Conservation (phyloP, 2,329 filamentous ascomycete genomes). For the Phialophora chinensis region DNA sequence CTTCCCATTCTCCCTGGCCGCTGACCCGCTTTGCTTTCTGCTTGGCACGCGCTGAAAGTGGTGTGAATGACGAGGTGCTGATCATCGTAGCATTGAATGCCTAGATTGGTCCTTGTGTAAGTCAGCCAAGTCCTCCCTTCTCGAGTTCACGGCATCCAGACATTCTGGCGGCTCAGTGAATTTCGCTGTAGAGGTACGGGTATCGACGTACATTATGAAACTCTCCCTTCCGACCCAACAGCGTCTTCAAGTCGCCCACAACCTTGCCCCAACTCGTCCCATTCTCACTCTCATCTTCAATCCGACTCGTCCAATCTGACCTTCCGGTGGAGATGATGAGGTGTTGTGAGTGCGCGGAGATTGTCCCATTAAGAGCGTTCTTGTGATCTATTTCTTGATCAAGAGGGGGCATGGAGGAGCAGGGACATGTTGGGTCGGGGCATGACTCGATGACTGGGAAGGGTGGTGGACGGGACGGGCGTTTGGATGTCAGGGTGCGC, state of each 20-base stretch:
- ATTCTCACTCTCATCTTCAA: constrained; percentile 75
- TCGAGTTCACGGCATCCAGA: not conserved
- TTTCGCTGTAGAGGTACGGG: not conserved
- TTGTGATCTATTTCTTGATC: constrained; percentile 76
- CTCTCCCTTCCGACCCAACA: constrained; percentile 69
- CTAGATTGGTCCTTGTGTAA: constrained; percentile 53
- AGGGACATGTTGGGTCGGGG: constrained; percentile 77
- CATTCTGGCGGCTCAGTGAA: not conserved
- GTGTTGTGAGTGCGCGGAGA: constrained; percentile 79
- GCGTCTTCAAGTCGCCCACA: constrained; percentile 70
- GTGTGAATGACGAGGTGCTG: constrained; percentile 73
- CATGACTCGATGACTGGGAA: constrained; percentile 64
- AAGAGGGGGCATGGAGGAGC: constrained; percentile 69
- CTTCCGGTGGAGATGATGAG: constrained; percentile 82
- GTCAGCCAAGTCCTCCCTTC: constrained; percentile 27
- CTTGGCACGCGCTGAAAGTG: constrained; percentile 31
- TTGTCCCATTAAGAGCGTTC: constrained; percentile 73
- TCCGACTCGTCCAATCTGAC: constrained; percentile 79
- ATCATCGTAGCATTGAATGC: constrained; percentile 82
- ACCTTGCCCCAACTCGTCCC: constrained; percentile 52
- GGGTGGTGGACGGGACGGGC: constrained; percentile 42
- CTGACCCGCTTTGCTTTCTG: constrained; percentile 30
- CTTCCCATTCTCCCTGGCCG: constrained; percentile 29
- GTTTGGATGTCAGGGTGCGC: constrained; percentile 11
- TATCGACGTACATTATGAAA: constrained; percentile 65